Evolutionary conservation across 2,329 filamentous ascomycete genomes (phyloP), one percentile per base, ranked within the genome.

Genomic region (Penicillium hesseltinei): DNA sequence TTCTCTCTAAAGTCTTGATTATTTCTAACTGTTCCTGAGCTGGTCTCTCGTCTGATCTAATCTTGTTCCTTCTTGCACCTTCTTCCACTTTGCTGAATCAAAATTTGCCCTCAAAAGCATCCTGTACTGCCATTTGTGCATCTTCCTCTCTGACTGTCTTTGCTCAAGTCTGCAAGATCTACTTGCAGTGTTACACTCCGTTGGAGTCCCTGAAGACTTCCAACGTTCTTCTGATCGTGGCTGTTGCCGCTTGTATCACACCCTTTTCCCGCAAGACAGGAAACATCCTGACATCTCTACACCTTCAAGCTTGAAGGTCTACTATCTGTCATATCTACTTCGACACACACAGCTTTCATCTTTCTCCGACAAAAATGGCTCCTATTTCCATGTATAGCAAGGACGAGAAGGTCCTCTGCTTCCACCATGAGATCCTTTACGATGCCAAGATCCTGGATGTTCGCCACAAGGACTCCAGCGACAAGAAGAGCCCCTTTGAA

Each of bases 391-490:
- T 78, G 63, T 89, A 84, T 70, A 77, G 77, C 59, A 88, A 87
- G 71, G 92, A 97, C 72, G 94, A 99, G 80, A 91, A 89, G 72
- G 92, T 96, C 38, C 86, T 97, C 33, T 99, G 94, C 80, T 97
- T 97, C 73, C 94, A 99, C 74, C 91, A 93, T 78, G 92, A 97
- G 71, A 87, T 97, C 77, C 86, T 99, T 51, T 99, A 99, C 73
- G 94, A 99, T 77, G 94, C 94, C 65, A 97, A 97, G 78, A 88
- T 99, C 51, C 85, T 96, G 63, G 92, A 97, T 63, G 82, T 90
- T 33, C 86, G 83, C 66, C 78, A 80, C 74, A 81, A 82, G 69
- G 84, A 88, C 59, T 73, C 78, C 7, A 80, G 80, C 44, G 88
- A 88, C 70, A 88, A 89, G 75, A 87, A 86, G 73, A 88, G 88